Percentiles rank a stretch among this genome's conserved stretches.
Conservation (phyloP, 148 eudicot species). For the Nepenthes mirabilis region DNA sequence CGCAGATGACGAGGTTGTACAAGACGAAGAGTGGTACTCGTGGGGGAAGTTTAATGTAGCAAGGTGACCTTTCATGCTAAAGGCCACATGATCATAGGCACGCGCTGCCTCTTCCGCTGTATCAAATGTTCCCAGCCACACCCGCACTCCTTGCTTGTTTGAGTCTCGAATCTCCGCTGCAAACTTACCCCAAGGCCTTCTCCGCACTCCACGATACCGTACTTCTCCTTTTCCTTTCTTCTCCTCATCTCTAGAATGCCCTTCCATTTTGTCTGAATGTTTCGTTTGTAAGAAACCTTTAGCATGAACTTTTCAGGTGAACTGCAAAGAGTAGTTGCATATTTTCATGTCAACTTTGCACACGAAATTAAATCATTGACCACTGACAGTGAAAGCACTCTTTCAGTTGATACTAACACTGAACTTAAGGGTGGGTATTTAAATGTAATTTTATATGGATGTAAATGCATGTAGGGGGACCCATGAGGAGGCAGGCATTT, state of each 20-base stretch:
- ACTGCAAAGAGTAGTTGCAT: too few relatives aligned
- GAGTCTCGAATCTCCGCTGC: background rate
- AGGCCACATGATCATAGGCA: background rate
- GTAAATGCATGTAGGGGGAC: too few relatives aligned
- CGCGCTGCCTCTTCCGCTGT: background rate
- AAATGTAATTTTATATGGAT: too few relatives aligned
- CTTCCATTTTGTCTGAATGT: background rate
- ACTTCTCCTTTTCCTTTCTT: background rate
- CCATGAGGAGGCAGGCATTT: too few relatives aligned
- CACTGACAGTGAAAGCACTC: too few relatives aligned
- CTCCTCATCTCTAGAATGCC: background rate
- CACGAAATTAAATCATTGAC: too few relatives aligned
- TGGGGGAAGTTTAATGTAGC: background rate
- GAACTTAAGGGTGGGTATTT: too few relatives aligned
- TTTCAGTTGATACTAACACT: too few relatives aligned
- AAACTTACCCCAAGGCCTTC: background rate
- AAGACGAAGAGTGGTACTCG: background rate
- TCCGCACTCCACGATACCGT: background rate
- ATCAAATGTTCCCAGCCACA: background rate
- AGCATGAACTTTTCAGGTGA: too few relatives aligned
- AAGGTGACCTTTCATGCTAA: background rate
- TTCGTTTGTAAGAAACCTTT: too few relatives aligned
- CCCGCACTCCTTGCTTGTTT: background rate
- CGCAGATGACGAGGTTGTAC: background rate
- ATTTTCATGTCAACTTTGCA: too few relatives aligned